Conservation (phyloP, 1,284 basidiomycete species). For the Xerocomus minutiporus region DNA sequence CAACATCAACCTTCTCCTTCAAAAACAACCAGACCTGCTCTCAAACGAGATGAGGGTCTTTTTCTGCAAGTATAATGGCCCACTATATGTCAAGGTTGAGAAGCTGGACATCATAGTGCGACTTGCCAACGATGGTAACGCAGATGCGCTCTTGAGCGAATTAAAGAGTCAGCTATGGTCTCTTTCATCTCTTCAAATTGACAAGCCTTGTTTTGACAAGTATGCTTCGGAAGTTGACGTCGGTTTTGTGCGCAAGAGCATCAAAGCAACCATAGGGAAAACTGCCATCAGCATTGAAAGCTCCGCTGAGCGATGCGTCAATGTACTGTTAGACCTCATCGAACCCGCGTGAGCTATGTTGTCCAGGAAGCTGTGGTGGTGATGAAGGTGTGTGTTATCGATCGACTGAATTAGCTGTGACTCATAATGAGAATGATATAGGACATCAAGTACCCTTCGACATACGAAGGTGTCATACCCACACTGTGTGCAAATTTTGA, state of each 20-base stretch:
- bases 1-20: constrained; percentile 94
- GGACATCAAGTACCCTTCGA: constrained; percentile 98
- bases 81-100: constrained; percentile 96
- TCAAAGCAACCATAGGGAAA: constrained; percentile 92
- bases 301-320: constrained; percentile 92
- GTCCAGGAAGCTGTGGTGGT: constrained; percentile 98
- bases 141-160: constrained; percentile 91
- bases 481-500: constrained; percentile 94
- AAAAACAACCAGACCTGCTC: constrained; percentile 86
- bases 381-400: constrained; percentile 71
- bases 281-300: constrained; percentile 93
- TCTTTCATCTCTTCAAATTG: too few relatives aligned
- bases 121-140: constrained; percentile 86
- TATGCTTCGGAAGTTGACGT: constrained; percentile 90
- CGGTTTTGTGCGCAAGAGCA: constrained; percentile 92
- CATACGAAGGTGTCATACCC: constrained; percentile 96
- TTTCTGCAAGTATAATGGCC: constrained; percentile 99
- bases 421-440: constrained; percentile 28
- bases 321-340: constrained; percentile 89
- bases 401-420: constrained; percentile 2
- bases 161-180: constrained; percentile 72
- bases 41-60: constrained; percentile 97
- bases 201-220: too few relatives aligned
- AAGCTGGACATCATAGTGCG: constrained; percentile 99
- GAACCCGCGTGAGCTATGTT: constrained; percentile 92